Base-by-base conservation (phyloP, 2,329 filamentous ascomycete genomes). In the Neodidymelliopsis sp. region DNA sequence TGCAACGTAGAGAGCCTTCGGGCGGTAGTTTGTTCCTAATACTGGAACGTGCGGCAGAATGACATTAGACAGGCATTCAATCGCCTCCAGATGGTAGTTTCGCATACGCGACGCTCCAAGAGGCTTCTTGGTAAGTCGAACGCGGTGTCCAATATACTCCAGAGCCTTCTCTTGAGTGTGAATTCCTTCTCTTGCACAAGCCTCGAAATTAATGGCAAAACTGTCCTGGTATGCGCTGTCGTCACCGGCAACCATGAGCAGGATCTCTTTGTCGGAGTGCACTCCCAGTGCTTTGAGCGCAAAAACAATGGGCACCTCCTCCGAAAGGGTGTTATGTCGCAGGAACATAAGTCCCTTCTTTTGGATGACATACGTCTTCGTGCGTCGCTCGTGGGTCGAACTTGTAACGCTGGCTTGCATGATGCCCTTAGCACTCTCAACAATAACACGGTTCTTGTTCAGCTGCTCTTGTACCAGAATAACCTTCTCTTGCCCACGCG, bases 371-470 rank as follows among this genome's bases (percentile, higher is more conserved):
- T 97, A 97, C 45, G 91, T 97, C 78, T 99, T 99, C 9, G 94
- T 97, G 74, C 97, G 97, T 64, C 95, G 85, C 73, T 97, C 94
- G 73, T 97, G 91, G 1, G 95, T 97, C 22, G 94, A 97, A 84
- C 92, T 72, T 11, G 67, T 99, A 22, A 97, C 94, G 1, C 94
- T 97, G 27, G 95, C 94, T 60, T 93, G 90, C 47, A 97, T 93
- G 57, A 96, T 86, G 52, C 89, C 89, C 75, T 97, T 97, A 77
- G 96, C 96, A 45, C 90, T 87, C 75, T 99, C 95, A 12, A 99
- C 93, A 70, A 99, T 97, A 66, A 99, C 90, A 78, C 94, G 86
- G 75, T 99, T 99, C 82, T 99, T 99, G 82, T 94, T 99, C 69
- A 99, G 79, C 76, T 99, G 94, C 70, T 99, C 95, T 74, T 99